These are phyloP conservation scores for Eucalyptus tenuipes DNA, from an alignment of 345 rosid species.

Conservation along the genomic window DNA sequence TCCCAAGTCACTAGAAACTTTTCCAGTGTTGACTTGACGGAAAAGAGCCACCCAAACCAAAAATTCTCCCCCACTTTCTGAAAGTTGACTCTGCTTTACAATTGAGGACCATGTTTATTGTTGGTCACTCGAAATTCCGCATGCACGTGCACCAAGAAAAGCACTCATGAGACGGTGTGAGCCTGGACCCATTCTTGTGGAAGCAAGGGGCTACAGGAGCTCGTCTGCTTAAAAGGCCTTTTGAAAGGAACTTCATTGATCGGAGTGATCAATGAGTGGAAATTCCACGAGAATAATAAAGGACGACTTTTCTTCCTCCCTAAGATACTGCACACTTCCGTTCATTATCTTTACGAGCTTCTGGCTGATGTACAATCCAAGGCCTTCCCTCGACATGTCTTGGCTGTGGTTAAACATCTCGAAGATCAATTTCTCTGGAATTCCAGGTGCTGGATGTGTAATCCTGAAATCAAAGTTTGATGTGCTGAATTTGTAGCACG, in stretches of 20 bases:
- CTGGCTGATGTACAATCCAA: constrained; percentile 55
- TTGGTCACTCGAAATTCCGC: not conserved
- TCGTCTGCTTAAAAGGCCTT: not conserved
- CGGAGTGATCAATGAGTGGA: constrained; percentile 22
- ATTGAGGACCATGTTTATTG: not conserved
- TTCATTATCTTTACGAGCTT: constrained; percentile 76
- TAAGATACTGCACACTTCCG: constrained; percentile 61
- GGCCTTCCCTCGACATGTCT: constrained; percentile 68
- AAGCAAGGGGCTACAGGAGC: not conserved
- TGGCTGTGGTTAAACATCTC: constrained; percentile 59
- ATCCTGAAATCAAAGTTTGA: constrained; percentile 10
- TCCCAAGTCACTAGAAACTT: not conserved
- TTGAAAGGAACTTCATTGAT: not conserved
- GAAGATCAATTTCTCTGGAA: constrained; percentile 53
- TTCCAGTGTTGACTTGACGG: not conserved
- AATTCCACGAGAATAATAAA: constrained; percentile 56
- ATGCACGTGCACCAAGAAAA: not conserved
- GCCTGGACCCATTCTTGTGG: not conserved
- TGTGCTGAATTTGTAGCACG: not conserved
- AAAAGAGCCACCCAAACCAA: not conserved
- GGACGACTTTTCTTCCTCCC: constrained; percentile 62
- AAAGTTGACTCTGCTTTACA: not conserved
- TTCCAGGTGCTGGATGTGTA: constrained; percentile 75
- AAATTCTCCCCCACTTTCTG: not conserved
- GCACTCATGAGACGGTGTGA: not conserved